These are phyloP conservation scores for Carallia brachiata DNA, from an alignment of 345 rosid species.

Conservation along the genomic window DNA sequence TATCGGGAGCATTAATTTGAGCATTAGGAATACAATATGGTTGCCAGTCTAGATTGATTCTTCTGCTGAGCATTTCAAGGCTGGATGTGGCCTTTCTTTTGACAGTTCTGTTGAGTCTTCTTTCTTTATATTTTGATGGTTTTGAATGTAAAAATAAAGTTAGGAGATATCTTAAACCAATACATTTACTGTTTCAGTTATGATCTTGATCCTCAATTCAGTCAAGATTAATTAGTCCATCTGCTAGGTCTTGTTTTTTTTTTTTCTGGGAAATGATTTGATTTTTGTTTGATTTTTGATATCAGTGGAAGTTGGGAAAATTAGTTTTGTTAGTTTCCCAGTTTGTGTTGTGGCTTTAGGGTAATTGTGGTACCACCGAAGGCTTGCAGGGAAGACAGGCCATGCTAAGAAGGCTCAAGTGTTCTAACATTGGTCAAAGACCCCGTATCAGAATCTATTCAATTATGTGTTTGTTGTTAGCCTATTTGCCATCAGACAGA, in stretches of 20 bases:
- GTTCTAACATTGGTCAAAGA: no score
- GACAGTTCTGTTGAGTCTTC: slow-evolving; percentile 16
- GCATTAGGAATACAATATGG: slow-evolving; percentile 17
- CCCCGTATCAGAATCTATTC: no score
- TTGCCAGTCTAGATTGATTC: slow-evolving; percentile 19
- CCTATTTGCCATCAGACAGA: no score
- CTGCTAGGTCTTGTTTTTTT: slow-evolving; percentile 7
- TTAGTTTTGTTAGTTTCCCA: no score
- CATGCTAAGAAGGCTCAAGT: no score
- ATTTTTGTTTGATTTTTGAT: background rate
- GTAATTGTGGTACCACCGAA: no score
- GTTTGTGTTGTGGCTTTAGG: no score
- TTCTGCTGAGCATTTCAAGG: slow-evolving; percentile 6
- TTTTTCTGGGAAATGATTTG: background rate
- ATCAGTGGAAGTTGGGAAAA: no score
- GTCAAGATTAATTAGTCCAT: slow-evolving; percentile 10
- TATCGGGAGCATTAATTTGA: slow-evolving; percentile 3
- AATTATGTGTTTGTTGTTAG: no score
- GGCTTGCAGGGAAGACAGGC: no score
- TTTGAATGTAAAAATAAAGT: slow-evolving; percentile 37
- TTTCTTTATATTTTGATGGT: slow-evolving; percentile 17
- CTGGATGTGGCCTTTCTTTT: slow-evolving; percentile 13
- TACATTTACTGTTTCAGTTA: slow-evolving; percentile 9
- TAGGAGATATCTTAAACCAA: slow-evolving; percentile 20
- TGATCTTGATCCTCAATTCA: slow-evolving; percentile 6